These are phyloP conservation scores for Fomitopsis betulina DNA, from an alignment of 1,284 basidiomycete species.

Conservation along the genomic window DNA sequence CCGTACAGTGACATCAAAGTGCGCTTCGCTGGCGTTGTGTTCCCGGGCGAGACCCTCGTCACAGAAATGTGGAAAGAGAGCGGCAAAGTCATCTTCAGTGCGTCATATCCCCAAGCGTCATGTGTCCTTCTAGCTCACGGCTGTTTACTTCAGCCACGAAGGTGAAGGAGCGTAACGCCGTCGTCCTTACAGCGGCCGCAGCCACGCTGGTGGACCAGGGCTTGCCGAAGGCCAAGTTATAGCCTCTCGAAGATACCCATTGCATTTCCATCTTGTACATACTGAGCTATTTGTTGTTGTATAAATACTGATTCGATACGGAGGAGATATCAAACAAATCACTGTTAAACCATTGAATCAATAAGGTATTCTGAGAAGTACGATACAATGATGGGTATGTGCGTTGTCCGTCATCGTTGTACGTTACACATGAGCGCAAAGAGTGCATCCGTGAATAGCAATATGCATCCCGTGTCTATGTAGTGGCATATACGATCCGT, in stretches of 20 bases:
- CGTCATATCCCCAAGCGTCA: constrained; percentile 27
- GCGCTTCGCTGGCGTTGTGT: constrained; percentile 88
- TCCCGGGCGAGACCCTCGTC: constrained; percentile 91
- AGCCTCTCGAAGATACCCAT: neutral
- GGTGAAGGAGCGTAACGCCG: constrained; percentile 72
- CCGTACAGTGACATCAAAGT: constrained; percentile 94
- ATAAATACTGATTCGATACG: neutral
- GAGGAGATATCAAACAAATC: neutral
- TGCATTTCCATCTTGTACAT: neutral
- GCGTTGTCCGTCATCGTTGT: neutral
- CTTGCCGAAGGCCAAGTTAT: constrained; percentile 42
- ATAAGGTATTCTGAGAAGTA: neutral
- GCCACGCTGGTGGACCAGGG: constrained; percentile 54
- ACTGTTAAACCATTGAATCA: neutral
- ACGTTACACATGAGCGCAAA: neutral
- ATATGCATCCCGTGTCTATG: neutral
- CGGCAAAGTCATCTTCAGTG: constrained; percentile 87
- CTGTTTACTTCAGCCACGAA: constrained; percentile 50
- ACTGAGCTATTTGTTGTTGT: neutral
- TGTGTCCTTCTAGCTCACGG: neutral
- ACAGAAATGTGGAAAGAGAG: constrained; percentile 99
- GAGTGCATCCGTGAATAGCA: neutral
- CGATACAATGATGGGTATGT: neutral
- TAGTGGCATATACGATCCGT: neutral
- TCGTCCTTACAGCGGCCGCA: constrained; percentile 71